Base-by-base conservation (phyloP, 208 protist genomes). In the Trypanosoma lewisi region DNA sequence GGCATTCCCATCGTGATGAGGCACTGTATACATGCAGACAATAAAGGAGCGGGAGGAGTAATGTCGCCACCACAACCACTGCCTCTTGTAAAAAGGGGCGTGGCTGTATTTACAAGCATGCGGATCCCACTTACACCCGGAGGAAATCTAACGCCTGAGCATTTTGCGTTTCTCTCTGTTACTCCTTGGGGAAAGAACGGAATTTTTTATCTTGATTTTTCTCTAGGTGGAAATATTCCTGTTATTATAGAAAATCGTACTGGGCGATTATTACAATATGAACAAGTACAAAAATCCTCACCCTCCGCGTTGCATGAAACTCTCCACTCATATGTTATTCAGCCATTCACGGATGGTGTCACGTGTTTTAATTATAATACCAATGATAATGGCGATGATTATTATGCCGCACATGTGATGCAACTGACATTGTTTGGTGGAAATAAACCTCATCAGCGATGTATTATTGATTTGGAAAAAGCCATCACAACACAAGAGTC, bases 171-270 rank as follows among this genome's bases (percentile, higher is more conserved):
- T 52, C 65, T 85, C n/a, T 70, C 60, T 16, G 47, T 78, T 19
- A 57, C 59, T 23, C 54, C 77, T n/a, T 67, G 42, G 27, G 27
- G 28, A 21, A 19, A 42, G 6, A 53, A 70, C 23, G 67, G 48
- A 14, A 53, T 66, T 4, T 68, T 66, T 51, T 45, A 64, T 23
- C 52, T 78, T 21, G 36, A 63, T 23, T 58, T 78, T 41, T 19
- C 34, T 37, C 51, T 78, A 16, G 50, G 50, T 44, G 28, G 31
- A 3, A 39, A 37, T 16, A 59, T 70, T 6, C 75, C 79, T 2
- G 36, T 85, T 8, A 57, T 79, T 48, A 50, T 85, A 6, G 79
- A 85, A 57, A 85, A 85, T 62, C 70, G 79, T 34, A 85, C 79
- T n/a, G 21, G 42, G 12, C 57, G 70, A 19, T 53, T 34, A 0